Conservation (phyloP, 345 rosid genomes). For the Arabidopsis suecica region DNA sequence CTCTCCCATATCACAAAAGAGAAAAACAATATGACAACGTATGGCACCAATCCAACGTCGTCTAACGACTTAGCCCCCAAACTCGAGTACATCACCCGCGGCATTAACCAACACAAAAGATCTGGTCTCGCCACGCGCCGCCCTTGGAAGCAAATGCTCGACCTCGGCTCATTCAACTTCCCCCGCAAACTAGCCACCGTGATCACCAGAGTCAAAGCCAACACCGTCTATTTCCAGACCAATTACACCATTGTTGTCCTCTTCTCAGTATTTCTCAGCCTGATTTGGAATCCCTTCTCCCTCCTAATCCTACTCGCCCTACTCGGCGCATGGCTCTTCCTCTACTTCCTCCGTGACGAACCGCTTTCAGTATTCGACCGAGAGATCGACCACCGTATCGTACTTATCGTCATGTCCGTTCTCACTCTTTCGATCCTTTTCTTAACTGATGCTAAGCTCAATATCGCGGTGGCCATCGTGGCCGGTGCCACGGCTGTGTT, state of each 20-base stretch:
- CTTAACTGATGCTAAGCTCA: conserved; percentile 66
- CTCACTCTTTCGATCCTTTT: conserved; percentile 67
- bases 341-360: conserved; percentile 85
- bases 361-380: conserved; percentile 63
- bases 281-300: conserved; percentile 83
- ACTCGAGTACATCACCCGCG: conserved; percentile 65
- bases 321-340: conserved; percentile 73
- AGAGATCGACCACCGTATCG: conserved; percentile 66
- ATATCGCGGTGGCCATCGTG: conserved; percentile 63
- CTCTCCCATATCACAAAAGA: conserved; percentile 8
- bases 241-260: conserved; percentile 72
- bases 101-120: conserved; percentile 54
- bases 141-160: conserved; percentile 76
- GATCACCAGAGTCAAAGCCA: conserved; percentile 51
- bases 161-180: conserved; percentile 50
- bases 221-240: conserved; percentile 64
- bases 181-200: conserved; percentile 55
- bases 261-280: conserved; percentile 64
- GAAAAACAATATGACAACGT: conserved; percentile 54
- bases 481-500: conserved; percentile 54
- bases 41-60: conserved; percentile 82
- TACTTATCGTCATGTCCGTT: conserved; percentile 56
- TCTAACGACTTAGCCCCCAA: conserved; percentile 53
- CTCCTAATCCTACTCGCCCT: conserved; percentile 64
- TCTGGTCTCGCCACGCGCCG: conserved; percentile 63